phyloP scores from a whole-genome alignment of 805 yeast genomes.

The Lachancea nothofagi region DNA sequence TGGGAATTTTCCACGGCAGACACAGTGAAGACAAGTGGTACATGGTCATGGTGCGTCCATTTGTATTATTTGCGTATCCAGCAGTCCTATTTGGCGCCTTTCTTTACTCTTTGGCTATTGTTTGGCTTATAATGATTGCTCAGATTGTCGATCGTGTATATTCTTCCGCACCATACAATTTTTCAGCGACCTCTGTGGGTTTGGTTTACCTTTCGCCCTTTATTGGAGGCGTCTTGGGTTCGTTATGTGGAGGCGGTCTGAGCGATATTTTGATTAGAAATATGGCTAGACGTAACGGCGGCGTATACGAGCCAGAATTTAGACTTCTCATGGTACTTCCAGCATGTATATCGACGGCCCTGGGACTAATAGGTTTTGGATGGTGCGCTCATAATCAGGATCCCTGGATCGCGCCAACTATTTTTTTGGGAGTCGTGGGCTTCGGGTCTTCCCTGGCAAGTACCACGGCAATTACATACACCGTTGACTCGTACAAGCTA shows the following conservation, averaged over 20 bases:
- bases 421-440: conserved; percentile 50
- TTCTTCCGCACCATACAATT: conserved; percentile 37
- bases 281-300: conserved; percentile 43
- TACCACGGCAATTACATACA: conserved; percentile 55
- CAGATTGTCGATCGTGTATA: conserved; percentile 51
- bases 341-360: conserved; percentile 8
- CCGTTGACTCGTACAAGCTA: conserved; percentile 51
- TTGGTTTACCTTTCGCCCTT: conserved; percentile 52
- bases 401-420: conserved; percentile 52
- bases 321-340: conserved; percentile 8
- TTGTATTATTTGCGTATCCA: conserved; percentile 47
- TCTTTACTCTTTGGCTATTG: conserved; percentile 51
- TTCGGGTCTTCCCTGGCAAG: conserved; percentile 59
- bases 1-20: conserved; percentile 45
- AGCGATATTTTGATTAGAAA: conserved; percentile 45
- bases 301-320: conserved; percentile 60
- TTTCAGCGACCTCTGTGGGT: conserved; percentile 43
- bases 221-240: conserved; percentile 53
- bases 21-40: conserved; percentile 47
- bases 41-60: conserved; percentile 52
- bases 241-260: conserved; percentile 45
- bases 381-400: conserved; percentile 48
- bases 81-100: conserved; percentile 46
- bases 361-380: conserved; percentile 46
- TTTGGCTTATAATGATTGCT: conserved; percentile 58